phyloP scores from a whole-genome alignment of 177 flowering plant genomes.

The Vitis hybrid region DNA sequence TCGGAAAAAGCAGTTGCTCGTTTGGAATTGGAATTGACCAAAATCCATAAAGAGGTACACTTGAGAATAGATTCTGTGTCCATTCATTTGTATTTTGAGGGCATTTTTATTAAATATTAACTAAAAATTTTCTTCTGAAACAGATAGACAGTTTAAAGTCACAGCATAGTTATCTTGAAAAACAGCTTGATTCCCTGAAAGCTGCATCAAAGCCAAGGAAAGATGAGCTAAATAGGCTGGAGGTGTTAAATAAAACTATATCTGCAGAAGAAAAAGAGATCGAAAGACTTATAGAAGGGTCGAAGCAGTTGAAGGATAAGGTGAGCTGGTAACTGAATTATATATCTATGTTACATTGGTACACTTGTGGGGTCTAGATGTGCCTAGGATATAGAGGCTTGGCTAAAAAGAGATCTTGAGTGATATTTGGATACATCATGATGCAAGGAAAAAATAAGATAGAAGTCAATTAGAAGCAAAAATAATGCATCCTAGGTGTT shows the following conservation, averaged over 20 bases:
- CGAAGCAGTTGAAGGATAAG: conserved; percentile 80
- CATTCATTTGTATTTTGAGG: not conserved
- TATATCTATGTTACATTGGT: not conserved
- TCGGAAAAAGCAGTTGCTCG: conserved; percentile 55
- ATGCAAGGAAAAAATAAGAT: too few species aligned
- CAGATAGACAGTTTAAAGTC: conserved; percentile 81
- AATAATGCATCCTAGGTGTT: too few species aligned
- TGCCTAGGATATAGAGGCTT: too few species aligned
- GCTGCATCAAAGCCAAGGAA: conserved; percentile 70
- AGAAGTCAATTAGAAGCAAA: too few species aligned
- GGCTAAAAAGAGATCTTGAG: too few species aligned
- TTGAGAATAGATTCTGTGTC: not conserved
- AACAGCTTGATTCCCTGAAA: conserved; percentile 73
- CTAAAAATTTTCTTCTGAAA: conserved; percentile 5
- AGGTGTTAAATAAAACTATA: conserved; percentile 55
- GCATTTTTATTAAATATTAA: conserved; percentile 2
- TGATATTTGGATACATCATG: too few species aligned
- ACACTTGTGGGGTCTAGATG: too few species aligned
- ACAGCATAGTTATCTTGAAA: conserved; percentile 62
- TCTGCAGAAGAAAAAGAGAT: conserved; percentile 75
- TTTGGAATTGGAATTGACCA: conserved; percentile 82
- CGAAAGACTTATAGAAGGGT: conserved; percentile 53
- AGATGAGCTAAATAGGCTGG: conserved; percentile 65
- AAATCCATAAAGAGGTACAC: conserved; percentile 75
- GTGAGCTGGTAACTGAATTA: conserved; percentile 23